A percentile compares a stretch with the other conserved stretches of the same genome.
These are phyloP conservation scores for Didymosphaeria variabile DNA, from an alignment of 2,329 filamentous ascomycete species.

Conservation along the genomic window DNA sequence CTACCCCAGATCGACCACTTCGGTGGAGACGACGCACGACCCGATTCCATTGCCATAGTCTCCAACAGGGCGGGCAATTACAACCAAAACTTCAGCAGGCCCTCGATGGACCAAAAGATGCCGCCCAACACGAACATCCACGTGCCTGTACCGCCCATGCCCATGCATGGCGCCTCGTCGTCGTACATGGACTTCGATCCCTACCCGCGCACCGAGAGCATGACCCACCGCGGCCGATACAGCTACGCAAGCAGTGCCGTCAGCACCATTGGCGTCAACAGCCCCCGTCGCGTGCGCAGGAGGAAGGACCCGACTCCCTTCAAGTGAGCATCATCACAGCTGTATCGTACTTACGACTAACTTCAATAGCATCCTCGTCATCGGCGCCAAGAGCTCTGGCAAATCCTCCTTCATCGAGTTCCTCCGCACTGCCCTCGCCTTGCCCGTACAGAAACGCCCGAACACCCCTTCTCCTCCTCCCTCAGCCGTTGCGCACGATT, in stretches of 20 bases:
- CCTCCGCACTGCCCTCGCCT: conserved; percentile 82
- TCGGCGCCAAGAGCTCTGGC: conserved; percentile 86
- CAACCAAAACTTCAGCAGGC: conserved; percentile 47
- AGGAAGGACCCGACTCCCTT: conserved; percentile 98
- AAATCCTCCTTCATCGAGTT: conserved; percentile 99
- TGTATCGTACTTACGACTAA: conserved; percentile 24
- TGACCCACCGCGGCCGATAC: conserved; percentile 95
- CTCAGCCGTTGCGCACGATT: conserved; percentile 57
- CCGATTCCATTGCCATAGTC: conserved; percentile 69
- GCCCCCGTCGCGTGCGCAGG: conserved; percentile 87
- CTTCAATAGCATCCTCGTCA: conserved; percentile 77
- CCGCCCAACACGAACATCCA: conserved; percentile 42
- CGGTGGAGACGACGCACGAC: conserved; percentile 69
- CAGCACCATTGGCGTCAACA: conserved; percentile 80
- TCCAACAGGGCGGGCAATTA: conserved; percentile 63
- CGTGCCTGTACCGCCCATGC: conserved; percentile 62
- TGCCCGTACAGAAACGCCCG: conserved; percentile 80
- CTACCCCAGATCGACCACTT: conserved; percentile 64
- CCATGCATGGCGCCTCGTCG: conserved; percentile 45
- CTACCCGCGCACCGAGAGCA: conserved; percentile 87
- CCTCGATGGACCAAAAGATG: conserved; percentile 47
- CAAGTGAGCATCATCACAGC: conserved; percentile 75
- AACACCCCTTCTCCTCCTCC: conserved; percentile 53
- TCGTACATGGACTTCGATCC: conserved; percentile 72
- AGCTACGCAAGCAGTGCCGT: conserved; percentile 94